Evolutionary conservation across 2,329 filamentous ascomycete genomes (phyloP), one percentile per base, ranked within the genome.

Genomic region (Xylaria sp.): DNA sequence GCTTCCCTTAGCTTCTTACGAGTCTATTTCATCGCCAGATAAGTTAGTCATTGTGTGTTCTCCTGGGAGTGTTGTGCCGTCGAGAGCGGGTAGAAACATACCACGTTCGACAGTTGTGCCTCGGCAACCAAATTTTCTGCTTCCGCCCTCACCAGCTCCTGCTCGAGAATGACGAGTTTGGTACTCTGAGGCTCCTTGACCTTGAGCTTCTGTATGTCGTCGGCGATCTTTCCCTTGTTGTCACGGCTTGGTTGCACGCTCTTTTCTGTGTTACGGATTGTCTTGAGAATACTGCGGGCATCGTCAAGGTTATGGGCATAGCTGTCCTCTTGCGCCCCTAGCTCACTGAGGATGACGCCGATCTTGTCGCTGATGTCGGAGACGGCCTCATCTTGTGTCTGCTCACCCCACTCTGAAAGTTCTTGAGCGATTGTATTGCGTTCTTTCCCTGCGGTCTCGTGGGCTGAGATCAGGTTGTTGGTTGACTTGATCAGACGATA

Each of bases 1-100:
- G 96, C 93, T 80, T 97, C 93, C 82, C 97, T 97, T 81, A 99
- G 86, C 82, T 97, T 98, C 80, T 96, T 92, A 65, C 96, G 92
- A 39, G 96, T 98, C 92, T 96, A 69, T 44, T 17, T 1, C 20
- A 17, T 31, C 6, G 22, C 27, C 39, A 10, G 10, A 15, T 29
- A 10, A n/a, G 38, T 68, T 22, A 65, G 62, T 15, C 29, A n/a
- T 11, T 38, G 20, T 42, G 6, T 57, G 13, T 20, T 54, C 15
- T 15, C 20, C 25, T n/a, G 7, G 27, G 22, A 6, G 20, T 45
- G 5, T 15, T 11, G 25, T 25, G 31, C 36, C 13, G n/a, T 29
- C 11, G 9, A 39, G 56, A 10, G 49, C 13, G 36, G 29, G 11
- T 5, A 33, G 27, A 42, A 27, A 86, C 90, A 67, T 83, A 96